Percentiles rank a stretch among this genome's conserved stretches.
Conservation (phyloP, 306 rosid species). For the Albizia julibrissin region DNA sequence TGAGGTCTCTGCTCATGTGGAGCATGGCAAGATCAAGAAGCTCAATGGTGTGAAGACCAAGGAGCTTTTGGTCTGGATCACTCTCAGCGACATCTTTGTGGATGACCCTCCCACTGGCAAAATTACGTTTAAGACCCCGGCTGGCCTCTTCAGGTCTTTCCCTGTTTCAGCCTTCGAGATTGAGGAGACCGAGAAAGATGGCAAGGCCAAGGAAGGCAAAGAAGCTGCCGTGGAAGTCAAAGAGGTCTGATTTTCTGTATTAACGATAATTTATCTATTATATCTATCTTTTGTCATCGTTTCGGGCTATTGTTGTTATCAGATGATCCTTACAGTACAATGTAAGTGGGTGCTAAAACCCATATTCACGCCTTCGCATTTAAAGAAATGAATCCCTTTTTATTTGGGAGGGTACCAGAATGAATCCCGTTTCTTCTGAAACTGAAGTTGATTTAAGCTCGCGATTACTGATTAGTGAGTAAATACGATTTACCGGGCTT, state of each 20-base stretch:
- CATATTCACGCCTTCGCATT: background rate
- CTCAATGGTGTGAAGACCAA: constrained; percentile 91
- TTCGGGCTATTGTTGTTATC: constrained; percentile 1
- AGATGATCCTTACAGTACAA: background rate
- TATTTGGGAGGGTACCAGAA: background rate
- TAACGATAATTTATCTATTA: background rate
- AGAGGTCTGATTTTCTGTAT: constrained; percentile 41
- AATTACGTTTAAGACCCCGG: constrained; percentile 61
- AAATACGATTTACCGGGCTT: background rate
- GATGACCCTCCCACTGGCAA: constrained; percentile 76
- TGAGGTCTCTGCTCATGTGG: constrained; percentile 77
- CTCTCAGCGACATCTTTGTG: constrained; percentile 61
- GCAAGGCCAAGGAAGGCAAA: constrained; percentile 36
- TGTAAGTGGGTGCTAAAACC: background rate
- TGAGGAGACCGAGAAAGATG: constrained; percentile 42
- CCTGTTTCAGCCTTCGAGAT: constrained; percentile 64
- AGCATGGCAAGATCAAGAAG: constrained; percentile 75
- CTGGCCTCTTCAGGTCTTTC: constrained; percentile 71
- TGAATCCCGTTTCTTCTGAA: background rate
- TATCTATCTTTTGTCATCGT: background rate
- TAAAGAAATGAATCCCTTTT: background rate
- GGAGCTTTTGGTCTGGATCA: constrained; percentile 81
- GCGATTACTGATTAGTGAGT: background rate
- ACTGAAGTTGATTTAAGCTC: background rate
- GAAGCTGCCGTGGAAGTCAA: constrained; percentile 42